Conservation (phyloP, 345 rosid species). For the Eucalyptus tenuipes region DNA sequence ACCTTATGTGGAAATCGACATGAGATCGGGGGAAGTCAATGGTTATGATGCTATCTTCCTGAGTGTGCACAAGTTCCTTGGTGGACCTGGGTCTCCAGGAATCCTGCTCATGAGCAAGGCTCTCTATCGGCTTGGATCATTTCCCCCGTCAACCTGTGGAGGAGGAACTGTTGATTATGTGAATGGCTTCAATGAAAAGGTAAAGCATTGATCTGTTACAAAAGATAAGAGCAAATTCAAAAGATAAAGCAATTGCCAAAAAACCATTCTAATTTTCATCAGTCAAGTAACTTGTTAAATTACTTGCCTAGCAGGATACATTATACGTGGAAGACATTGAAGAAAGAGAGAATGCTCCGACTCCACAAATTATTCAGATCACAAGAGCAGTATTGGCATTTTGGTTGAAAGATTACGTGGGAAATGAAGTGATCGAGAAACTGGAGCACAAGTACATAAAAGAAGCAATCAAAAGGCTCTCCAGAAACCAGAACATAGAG, state of each 20-base stretch:
- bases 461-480: slow-evolving; percentile 26
- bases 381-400: slow-evolving; percentile 46
- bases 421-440: slow-evolving; percentile 13
- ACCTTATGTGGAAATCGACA: slow-evolving; percentile 40
- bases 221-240: neutral
- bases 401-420: slow-evolving; percentile 46
- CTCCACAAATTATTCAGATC: slow-evolving; percentile 48
- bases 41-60: slow-evolving; percentile 50
- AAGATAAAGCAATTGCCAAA: neutral
- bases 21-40: slow-evolving; percentile 33
- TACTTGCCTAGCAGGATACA: slow-evolving; percentile 28
- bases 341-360: slow-evolving; percentile 45
- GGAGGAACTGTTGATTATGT: slow-evolving; percentile 58
- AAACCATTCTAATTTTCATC: neutral
- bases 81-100: slow-evolving; percentile 59
- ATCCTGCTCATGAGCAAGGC: slow-evolving; percentile 37
- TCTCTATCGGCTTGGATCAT: slow-evolving; percentile 23
- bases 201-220: neutral
- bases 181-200: slow-evolving; percentile 40
- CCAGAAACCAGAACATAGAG: slow-evolving; percentile 21
- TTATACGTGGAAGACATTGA: slow-evolving; percentile 33
- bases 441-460: slow-evolving; percentile 19
- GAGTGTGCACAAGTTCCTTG: slow-evolving; percentile 50
- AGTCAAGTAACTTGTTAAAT: neutral
- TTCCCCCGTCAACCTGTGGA: slow-evolving; percentile 53